These are phyloP conservation scores for Blastocystis sp. DNA, from an alignment of 352 stramenopile species.

Conservation along the genomic window DNA sequence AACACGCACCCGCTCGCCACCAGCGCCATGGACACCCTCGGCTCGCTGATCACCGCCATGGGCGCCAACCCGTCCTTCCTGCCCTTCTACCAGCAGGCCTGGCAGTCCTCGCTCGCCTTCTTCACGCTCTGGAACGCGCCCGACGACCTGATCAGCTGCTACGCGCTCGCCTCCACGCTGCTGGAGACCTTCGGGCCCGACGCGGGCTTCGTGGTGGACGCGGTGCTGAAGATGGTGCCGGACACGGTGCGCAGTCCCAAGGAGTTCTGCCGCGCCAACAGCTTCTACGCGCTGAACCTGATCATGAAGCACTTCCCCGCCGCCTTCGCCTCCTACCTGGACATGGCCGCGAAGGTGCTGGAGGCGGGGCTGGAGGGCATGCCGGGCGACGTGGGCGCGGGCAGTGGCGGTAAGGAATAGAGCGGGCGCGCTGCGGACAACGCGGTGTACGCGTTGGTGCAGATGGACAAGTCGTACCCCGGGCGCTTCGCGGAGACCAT, in stretches of 20 bases:
- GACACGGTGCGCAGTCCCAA: background rate
- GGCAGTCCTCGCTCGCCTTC: background rate
- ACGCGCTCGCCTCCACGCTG: constrained; percentile 18
- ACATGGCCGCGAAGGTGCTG: background rate
- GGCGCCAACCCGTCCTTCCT: constrained; percentile 43
- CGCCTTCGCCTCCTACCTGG: background rate
- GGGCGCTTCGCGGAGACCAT: constrained; percentile 52
- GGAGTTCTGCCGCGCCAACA: constrained; percentile 43
- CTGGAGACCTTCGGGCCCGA: constrained; percentile 1
- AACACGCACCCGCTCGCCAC: constrained; percentile 48
- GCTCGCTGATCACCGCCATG: constrained; percentile 1
- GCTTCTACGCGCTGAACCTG: constrained; percentile 42
- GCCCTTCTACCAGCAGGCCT: background rate
- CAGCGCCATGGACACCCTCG: background rate
- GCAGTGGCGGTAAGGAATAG: background rate
- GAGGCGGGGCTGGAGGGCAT: constrained; percentile 3
- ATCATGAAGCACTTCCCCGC: constrained; percentile 14
- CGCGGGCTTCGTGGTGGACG: constrained; percentile 37
- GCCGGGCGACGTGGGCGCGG: constrained; percentile 1
- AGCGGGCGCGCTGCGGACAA: constrained; percentile 41
- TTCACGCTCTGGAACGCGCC: background rate
- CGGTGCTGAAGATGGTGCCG: constrained; percentile 16
- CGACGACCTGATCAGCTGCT: constrained; percentile 28
- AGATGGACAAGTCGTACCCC: constrained; percentile 22
- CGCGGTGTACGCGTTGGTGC: constrained; percentile 50